Percentiles rank a stretch among this genome's conserved stretches.
Conservation (phyloP, 75 land plant species). For the Cupressus sempervirens region DNA sequence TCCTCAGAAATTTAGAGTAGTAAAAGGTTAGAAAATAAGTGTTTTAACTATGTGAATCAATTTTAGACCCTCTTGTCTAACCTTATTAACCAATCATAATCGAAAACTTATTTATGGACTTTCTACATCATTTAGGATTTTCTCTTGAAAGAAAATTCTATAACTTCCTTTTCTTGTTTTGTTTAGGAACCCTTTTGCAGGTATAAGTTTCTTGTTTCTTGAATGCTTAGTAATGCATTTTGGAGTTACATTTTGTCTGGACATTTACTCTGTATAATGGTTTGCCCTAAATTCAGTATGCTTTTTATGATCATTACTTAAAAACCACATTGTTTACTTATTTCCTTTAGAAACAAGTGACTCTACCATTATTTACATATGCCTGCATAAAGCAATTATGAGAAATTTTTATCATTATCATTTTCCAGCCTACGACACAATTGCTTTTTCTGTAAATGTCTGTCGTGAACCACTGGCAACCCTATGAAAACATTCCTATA, state of each 20-base stretch:
- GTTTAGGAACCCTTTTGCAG: neutral
- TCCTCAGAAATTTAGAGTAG: too few species aligned
- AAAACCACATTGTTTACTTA: neutral
- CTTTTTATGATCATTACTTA: neutral
- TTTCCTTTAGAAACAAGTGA: neutral
- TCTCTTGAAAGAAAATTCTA: neutral
- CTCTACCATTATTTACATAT: neutral
- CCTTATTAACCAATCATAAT: neutral
- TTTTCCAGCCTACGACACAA: neutral
- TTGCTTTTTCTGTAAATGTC: neutral
- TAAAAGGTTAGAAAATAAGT: too few species aligned
- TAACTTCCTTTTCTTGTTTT: neutral
- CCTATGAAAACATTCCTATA: neutral
- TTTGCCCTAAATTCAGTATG: neutral
- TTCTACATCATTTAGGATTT: neutral
- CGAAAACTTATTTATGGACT: neutral
- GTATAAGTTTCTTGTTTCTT: neutral
- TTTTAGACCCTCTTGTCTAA: neutral
- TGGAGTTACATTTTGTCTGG: neutral
- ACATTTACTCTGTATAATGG: neutral
- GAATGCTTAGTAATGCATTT: neutral
- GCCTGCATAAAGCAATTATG: neutral
- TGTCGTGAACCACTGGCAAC: neutral
- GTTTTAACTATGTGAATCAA: neutral
- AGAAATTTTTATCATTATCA: neutral